Base-by-base conservation (phyloP, 345 rosid genomes). In the Nephelium lappaceum region DNA sequence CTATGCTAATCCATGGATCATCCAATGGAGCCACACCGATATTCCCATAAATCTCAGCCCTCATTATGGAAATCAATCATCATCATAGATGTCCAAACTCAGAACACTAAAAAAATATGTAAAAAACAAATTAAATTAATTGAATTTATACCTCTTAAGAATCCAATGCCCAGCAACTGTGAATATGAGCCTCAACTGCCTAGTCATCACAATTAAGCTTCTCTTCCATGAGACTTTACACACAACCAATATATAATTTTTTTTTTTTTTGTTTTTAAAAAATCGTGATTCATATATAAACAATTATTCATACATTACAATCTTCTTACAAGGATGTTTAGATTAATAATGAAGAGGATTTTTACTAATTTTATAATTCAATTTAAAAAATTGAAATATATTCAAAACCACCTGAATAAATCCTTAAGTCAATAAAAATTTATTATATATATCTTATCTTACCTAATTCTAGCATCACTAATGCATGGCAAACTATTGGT, bases 101-200 rank as follows among this genome's bases (percentile, higher is more conserved):
- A 16, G n/a, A 49, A 60, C 11, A 1, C 6, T 12, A 0, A 64
- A 8, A n/a, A 31, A 11, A 49, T 25, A 61, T 27, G 25, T 51
- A 60, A 23, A 58, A 45, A 71, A 51, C 65, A 63, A 65, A 49
- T 72, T 70, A 51, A 11, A 38, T 24, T 62, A 71, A 72, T 58
- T 73, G 24, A 39, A 65, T n/a, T 71, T 10, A 43, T n/a, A 27
- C 53, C n/a, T 16, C 21, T 19, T 69, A n/a, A 81, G 90, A 83
- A 89, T 89, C 89, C 86, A 77, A 84, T 86, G 86, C 77, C 84
- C 55, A 71, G 69, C 79, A 79, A 75, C 86, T 31, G 36, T 31
- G 36, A 2, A 31, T 31, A 31, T 31, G 36, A 31, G 36, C 2
- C 36, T 31, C 36, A 31, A 31, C 43, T 70, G 87, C 84, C 81